Evolutionary conservation across 2,329 filamentous ascomycete species (phyloP).

Genomic region (Fusarium sororula): DNA sequence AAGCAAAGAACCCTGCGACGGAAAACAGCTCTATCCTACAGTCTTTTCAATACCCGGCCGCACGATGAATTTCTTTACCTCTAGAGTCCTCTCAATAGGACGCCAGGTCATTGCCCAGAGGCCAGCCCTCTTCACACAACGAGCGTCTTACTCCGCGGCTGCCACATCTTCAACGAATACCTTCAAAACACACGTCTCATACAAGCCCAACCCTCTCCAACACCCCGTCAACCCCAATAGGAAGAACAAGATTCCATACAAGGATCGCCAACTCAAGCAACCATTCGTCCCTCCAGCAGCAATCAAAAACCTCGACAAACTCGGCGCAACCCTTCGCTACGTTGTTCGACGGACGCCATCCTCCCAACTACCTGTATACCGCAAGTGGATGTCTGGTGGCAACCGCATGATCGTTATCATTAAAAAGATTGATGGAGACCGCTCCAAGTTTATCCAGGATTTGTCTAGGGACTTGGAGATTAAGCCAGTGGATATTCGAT

Average conservation of each 20-base stretch:
- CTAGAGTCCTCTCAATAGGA: slow-evolving; percentile 38
- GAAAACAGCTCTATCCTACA: slow-evolving; percentile 8
- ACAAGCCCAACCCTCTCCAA: slow-evolving; percentile 34
- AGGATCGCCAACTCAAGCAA: slow-evolving; percentile 38
- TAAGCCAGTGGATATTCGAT: slow-evolving; percentile 59
- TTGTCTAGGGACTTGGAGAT: slow-evolving; percentile 68
- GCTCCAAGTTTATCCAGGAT: slow-evolving; percentile 69
- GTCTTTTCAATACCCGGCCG: background rate
- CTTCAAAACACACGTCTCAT: slow-evolving; percentile 37
- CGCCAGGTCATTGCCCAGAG: slow-evolving; percentile 23
- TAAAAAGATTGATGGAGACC: slow-evolving; percentile 81
- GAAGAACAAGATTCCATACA: slow-evolving; percentile 41
- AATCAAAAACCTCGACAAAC: slow-evolving; percentile 44
- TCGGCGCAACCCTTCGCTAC: slow-evolving; percentile 61
- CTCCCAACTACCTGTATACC: slow-evolving; percentile 80
- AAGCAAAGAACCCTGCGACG: background rate
- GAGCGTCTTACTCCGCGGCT: slow-evolving; percentile 22
- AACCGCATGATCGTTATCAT: slow-evolving; percentile 79
- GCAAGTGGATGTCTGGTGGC: slow-evolving; percentile 76
- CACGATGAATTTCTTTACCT: slow-evolving; percentile 43
- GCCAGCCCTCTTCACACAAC: slow-evolving; percentile 19
- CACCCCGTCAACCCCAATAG: slow-evolving; percentile 37
- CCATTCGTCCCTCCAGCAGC: slow-evolving; percentile 44
- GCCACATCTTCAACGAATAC: slow-evolving; percentile 30
- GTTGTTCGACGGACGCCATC: slow-evolving; percentile 76